These are phyloP conservation scores for Conringia planisiliqua DNA, from an alignment of 345 rosid species.

Conservation along the genomic window DNA sequence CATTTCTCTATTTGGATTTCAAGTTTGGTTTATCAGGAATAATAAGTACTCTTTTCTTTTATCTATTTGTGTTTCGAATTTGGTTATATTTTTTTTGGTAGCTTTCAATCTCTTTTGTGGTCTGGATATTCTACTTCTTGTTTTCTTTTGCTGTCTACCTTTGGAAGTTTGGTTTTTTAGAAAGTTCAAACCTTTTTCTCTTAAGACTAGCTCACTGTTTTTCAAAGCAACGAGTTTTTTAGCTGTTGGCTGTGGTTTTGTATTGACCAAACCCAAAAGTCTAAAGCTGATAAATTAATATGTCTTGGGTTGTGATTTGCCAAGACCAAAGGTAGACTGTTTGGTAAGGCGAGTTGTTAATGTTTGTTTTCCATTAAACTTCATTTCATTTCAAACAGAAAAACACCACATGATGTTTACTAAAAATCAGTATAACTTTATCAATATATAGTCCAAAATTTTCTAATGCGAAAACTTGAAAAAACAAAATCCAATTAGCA, in stretches of 20 bases:
- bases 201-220: not conserved
- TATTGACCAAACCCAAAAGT: not conserved
- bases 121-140: not conserved
- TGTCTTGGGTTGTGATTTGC: not conserved
- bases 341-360: not conserved
- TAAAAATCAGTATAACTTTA: not conserved
- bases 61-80: not conserved
- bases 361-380: not conserved
- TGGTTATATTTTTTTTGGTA: not conserved
- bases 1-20: slow-evolving; percentile 10
- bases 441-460: not conserved
- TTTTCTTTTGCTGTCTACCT: not conserved
- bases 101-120: not conserved
- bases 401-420: not conserved
- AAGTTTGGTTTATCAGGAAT: not conserved
- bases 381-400: slow-evolving; percentile 1
- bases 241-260: slow-evolving; percentile 9
- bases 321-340: not conserved
- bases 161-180: not conserved
- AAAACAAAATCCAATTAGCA: not conserved
- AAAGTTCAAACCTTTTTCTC: not conserved
- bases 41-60: not conserved
- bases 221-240: not conserved
- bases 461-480: not conserved
- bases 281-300: not conserved